Conservation (phyloP, 257 asterid genomes). For the Penstemon newberryi region DNA sequence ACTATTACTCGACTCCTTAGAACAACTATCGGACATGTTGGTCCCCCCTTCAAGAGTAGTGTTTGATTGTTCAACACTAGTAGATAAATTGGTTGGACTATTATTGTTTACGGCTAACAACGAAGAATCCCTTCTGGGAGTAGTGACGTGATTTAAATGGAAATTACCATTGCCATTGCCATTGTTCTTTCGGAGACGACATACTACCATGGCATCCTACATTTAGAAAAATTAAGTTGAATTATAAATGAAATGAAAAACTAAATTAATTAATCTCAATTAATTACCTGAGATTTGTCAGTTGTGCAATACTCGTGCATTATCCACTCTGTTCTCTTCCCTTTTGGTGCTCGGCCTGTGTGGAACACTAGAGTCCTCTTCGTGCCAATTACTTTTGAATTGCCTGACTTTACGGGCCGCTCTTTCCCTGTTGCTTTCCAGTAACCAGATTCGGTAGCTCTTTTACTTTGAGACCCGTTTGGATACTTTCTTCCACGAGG, state of each 20-base stretch:
- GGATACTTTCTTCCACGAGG: slow-evolving; percentile 90
- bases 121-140: slow-evolving; percentile 26
- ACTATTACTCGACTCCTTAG: slow-evolving; percentile 59
- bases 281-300: slow-evolving; percentile 56
- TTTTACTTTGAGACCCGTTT: slow-evolving; percentile 78
- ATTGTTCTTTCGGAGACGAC: slow-evolving; percentile 75
- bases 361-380: slow-evolving; percentile 89
- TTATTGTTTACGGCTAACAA: slow-evolving; percentile 24
- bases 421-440: slow-evolving; percentile 98
- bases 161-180: slow-evolving; percentile 34
- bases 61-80: slow-evolving; percentile 39
- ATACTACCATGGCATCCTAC: slow-evolving; percentile 75
- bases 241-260: background rate
- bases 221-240: background rate
- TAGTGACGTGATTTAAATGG: slow-evolving; percentile 39
- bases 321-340: slow-evolving; percentile 90
- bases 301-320: slow-evolving; percentile 80
- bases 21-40: slow-evolving; percentile 37
- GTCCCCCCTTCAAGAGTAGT: slow-evolving; percentile 28
- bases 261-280: background rate
- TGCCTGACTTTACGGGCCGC: slow-evolving; percentile 63
- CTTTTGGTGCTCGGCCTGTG: slow-evolving; percentile 82
- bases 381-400: slow-evolving; percentile 58
- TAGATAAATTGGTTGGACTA: slow-evolving; percentile 27
- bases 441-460: slow-evolving; percentile 78